phyloP scores from a whole-genome alignment of 1,284 basidiomycete species.

The Naganishia cerealis region DNA sequence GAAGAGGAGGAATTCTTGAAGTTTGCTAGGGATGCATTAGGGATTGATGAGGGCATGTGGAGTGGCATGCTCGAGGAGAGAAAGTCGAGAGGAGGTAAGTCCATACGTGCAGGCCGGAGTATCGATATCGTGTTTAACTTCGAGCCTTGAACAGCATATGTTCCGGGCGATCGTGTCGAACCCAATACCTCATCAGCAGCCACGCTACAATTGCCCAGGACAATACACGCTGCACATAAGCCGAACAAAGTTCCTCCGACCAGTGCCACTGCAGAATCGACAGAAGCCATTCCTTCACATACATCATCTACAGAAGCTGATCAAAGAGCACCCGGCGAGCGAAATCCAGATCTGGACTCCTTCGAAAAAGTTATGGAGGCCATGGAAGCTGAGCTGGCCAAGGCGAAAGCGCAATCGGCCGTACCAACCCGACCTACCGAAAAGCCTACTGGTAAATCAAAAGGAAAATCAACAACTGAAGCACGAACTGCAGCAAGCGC shows the following conservation, averaged over 20 bases:
- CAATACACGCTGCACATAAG: background rate
- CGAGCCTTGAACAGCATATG: constrained; percentile 10
- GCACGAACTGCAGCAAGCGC: constrained; percentile 8
- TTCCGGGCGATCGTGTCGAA: constrained; percentile 18
- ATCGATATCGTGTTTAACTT: background rate
- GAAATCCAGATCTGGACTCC: constrained; percentile 72
- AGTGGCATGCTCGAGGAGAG: constrained; percentile 73
- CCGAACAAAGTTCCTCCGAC: constrained; percentile 16
- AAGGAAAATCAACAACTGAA: constrained; percentile 27
- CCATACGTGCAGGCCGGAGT: background rate
- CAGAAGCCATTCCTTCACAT: background rate
- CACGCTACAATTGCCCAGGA: background rate
- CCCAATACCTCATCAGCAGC: background rate
- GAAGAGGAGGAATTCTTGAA: constrained; percentile 89
- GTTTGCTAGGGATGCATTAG: constrained; percentile 84
- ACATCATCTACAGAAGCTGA: constrained; percentile 1
- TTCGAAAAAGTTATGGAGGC: constrained; percentile 93
- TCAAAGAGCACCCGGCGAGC: constrained; percentile 11
- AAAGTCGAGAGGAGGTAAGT: constrained; percentile 62
- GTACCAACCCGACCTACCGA: constrained; percentile 12
- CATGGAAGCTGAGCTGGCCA: constrained; percentile 78
- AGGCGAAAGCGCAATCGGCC: constrained; percentile 32
- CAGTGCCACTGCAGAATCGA: background rate
- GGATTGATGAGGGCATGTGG: constrained; percentile 82
- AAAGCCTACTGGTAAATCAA: background rate